Base-by-base conservation (phyloP, 345 rosid genomes). In the Psidium guajava region DNA sequence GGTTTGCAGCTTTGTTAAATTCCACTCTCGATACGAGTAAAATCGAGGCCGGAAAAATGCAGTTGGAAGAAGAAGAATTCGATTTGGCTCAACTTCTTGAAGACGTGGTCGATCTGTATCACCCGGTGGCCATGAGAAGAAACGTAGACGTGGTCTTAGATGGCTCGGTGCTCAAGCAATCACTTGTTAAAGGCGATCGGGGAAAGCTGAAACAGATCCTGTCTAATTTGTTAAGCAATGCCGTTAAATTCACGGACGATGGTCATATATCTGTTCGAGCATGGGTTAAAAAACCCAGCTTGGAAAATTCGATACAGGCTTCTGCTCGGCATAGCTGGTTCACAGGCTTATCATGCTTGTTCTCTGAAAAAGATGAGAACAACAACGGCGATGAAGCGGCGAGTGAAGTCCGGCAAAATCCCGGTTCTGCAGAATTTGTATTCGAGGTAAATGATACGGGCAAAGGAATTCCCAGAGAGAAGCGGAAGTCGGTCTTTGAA, bases 381-480 rank as follows among this genome's bases (percentile, higher is more conserved):
- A 22, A 80, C 6, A 75, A 57, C 10, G 87, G 90, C 40, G n/a
- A 85, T 3, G 90, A 88, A 51, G 83, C 64, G 1, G 61, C 82
- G 40, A 88, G 88, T 25, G 87, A 88, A 12, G 83, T 84, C 27
- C 83, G 83, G 82, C 86, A 64, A 40, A 87, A 86, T 47, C 85
- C 82, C 6, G 84, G 89, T 73, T 81, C 83, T 22, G 89, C 90
- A 93, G 94, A 94, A 69, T 89, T 93, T 84, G 86, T 94, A 57
- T 93, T 93, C 73, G 98, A 95, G 90, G 98, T 96, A 47, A 91
- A 91, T 10, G 99, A 96, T 87, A 95, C 98, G 6, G 98, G 99
- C 10, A 90, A 88, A 91, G 99, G 99, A 44, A 95, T 95, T 59
- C 98, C 98, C 1, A 87, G 73, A 86, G 98, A 96, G 85, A 90